Evolutionary conservation across 2,329 filamentous ascomycete species (phyloP).

Genomic region (Escovopsis weberi): DNA sequence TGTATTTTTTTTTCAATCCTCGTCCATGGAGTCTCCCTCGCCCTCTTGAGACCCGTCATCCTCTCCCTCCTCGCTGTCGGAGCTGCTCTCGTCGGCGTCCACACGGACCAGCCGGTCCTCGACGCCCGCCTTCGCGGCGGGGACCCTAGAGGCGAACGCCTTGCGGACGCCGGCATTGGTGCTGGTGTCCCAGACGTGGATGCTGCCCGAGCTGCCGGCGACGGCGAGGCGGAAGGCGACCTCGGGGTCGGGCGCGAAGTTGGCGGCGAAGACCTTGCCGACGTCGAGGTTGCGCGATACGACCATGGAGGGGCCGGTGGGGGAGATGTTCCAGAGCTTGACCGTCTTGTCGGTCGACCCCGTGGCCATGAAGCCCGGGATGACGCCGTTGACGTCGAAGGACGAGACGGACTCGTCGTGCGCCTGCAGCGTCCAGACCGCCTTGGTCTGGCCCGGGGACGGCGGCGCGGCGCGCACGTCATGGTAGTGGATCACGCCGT

Average conservation of each 20-base stretch:
- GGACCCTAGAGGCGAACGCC: conserved; percentile 57
- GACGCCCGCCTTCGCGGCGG: conserved; percentile 42
- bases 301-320: conserved; percentile 74
- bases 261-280: conserved; percentile 83
- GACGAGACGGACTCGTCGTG: conserved; percentile 85
- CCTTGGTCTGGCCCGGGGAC: conserved; percentile 60
- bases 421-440: conserved; percentile 88
- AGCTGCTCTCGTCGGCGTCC: conserved; percentile 51
- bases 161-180: conserved; percentile 80
- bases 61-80: conserved; percentile 43
- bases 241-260: conserved; percentile 78
- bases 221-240: conserved; percentile 88
- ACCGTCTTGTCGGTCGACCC: conserved; percentile 90
- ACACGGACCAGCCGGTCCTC: conserved; percentile 69
- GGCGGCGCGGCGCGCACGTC: conserved; percentile 67
- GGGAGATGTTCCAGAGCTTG: conserved; percentile 87
- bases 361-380: conserved; percentile 87
- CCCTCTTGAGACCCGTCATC: conserved; percentile 13
- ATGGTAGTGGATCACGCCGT: conserved; percentile 81
- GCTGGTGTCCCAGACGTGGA: conserved; percentile 93
- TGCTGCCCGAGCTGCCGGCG: conserved; percentile 81
- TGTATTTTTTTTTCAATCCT: conserved; percentile 8
- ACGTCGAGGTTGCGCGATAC: conserved; percentile 85
- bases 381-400: conserved; percentile 79
- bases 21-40: conserved; percentile 13